phyloP scores from a whole-genome alignment of 768 basidiomycete species.

The Hericium erinaceus region DNA sequence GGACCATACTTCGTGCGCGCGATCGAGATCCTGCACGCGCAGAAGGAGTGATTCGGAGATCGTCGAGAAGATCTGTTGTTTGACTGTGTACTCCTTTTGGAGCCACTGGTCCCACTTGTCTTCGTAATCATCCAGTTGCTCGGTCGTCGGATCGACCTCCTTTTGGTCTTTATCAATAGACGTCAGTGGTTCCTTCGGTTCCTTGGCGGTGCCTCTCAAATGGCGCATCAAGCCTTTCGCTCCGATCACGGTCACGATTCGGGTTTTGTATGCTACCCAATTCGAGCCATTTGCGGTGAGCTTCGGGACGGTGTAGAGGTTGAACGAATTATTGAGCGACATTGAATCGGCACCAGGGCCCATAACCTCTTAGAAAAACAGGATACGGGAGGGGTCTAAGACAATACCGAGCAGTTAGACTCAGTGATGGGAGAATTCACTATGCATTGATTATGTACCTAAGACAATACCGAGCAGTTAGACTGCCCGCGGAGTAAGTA shows the following conservation, averaged over 20 bases:
- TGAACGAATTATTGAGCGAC: background rate
- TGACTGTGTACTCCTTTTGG: background rate
- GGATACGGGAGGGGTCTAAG: background rate
- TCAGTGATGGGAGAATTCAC: background rate
- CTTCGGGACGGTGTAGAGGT: background rate
- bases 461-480: background rate
- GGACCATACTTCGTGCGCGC: background rate
- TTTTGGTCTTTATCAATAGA: background rate
- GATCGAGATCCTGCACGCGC: background rate
- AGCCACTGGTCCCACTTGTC: background rate
- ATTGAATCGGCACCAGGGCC: background rate
- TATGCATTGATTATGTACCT: background rate
- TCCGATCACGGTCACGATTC: background rate
- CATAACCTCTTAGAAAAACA: background rate
- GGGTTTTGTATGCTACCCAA: background rate
- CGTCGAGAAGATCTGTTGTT: background rate
- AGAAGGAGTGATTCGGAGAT: background rate
- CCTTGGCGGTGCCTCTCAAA: background rate
- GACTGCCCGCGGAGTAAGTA: too few relatives aligned
- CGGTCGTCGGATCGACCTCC: background rate
- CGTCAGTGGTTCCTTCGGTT: too few relatives aligned
- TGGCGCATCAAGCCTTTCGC: background rate
- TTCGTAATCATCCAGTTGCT: background rate
- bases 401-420: background rate
- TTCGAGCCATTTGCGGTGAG: background rate